These are phyloP conservation scores for Purshia tridentata DNA, from an alignment of 306 rosid genomes.

Conservation along the genomic window DNA sequence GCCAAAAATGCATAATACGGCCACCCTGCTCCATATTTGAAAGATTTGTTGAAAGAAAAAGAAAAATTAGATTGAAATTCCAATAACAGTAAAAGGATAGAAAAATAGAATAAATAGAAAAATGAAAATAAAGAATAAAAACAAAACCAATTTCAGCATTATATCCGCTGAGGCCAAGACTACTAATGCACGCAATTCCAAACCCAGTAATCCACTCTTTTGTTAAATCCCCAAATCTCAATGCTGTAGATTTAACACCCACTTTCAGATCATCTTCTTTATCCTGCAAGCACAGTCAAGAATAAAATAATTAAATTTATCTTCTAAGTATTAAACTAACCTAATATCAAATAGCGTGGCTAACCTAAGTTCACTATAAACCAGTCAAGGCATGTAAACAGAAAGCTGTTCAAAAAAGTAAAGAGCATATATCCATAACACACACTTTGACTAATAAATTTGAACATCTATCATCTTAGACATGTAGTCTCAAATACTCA, in stretches of 20 bases:
- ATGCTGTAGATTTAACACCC: constrained; percentile 94
- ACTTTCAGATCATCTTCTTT: constrained; percentile 89
- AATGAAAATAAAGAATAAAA: not conserved
- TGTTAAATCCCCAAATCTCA: constrained; percentile 80
- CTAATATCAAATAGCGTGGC: no score
- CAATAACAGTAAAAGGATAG: not conserved
- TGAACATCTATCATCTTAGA: no score
- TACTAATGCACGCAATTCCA: constrained; percentile 66
- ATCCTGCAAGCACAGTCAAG: constrained; percentile 54
- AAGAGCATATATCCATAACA: no score
- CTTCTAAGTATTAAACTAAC: no score
- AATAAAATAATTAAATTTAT: no score
- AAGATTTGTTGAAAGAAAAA: constrained; percentile 14
- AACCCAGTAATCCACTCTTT: constrained; percentile 80
- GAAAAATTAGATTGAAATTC: constrained; percentile 12
- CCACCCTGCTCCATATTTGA: constrained; percentile 56
- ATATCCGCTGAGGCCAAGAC: constrained; percentile 77
- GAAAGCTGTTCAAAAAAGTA: no score
- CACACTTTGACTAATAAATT: no score
- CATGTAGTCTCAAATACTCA: no score
- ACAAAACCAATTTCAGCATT: constrained; percentile 68
- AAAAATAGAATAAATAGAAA: not conserved
- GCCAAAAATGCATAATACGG: constrained; percentile 77
- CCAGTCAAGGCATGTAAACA: no score
- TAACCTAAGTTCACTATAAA: no score